Evolutionary conservation across 257 asterid species (phyloP), one percentile per base, ranked within the genome.

Genomic region (Solanum lycopersicoides): DNA sequence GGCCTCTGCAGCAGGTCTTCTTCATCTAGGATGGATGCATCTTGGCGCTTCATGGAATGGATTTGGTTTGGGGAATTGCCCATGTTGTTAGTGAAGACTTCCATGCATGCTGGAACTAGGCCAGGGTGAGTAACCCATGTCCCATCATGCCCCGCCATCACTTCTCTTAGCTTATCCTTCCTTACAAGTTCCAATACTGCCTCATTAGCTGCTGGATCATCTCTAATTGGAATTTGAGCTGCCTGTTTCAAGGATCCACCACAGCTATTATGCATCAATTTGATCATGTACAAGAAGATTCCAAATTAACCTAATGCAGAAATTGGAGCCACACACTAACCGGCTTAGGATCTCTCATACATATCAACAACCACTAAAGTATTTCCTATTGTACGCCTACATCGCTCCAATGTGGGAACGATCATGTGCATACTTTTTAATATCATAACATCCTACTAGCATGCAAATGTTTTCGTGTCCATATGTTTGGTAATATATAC

Each of bases 61-160:
- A 97, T 97, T 89, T 92, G 99, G 92, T 97, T 94, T 21, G 95
- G 88, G 0, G 89, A 80, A 86, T 83, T 83, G 85, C 92, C 94
- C 98, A 97, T 95, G 90, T 87, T 63, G 91, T 11, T 35, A 79
- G 89, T 92, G 92, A 96, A 97, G 42, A 94, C 98, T 83, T 95
- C 94, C 87, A 86, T 89, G 63, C 95, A 94, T 41, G 92, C 68
- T 0, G 98, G 98, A 88, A 97, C 95, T 15, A 97, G 90, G 25
- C 99, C 98, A 0, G 99, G 98, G 92, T 97, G 99, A 14, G 99
- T 98, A 11, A 98, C 99, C 99, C 99, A 97, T 0, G 99, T 97
- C 18, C 99, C 99, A 45, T 97, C 99, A 69, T 96, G 99, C 41
- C 99, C 99, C 2, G 99, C 99, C 76, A 63, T 89, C 86, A 92